phyloP scores from a whole-genome alignment of 2,329 filamentous ascomycete species.

The Corniculantispora saksenae region DNA sequence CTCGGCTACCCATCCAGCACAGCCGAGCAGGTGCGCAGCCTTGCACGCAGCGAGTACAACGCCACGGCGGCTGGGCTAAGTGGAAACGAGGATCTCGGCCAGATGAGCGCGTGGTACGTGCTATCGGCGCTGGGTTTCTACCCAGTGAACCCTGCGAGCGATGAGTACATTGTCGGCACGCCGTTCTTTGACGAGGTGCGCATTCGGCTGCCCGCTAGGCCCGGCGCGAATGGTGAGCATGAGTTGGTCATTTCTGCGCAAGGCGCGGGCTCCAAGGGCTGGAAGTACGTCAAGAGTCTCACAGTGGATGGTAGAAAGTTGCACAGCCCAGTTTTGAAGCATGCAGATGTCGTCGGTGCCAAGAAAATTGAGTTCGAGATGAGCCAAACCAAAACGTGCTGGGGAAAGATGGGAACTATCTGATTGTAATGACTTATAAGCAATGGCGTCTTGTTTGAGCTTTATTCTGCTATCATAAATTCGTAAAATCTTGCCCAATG shows the following conservation, averaged over 20 bases:
- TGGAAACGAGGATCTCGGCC: constrained; percentile 50
- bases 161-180: constrained; percentile 46
- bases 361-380: constrained; percentile 46
- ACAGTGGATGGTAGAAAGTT: constrained; percentile 41
- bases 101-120: constrained; percentile 53
- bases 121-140: constrained; percentile 50
- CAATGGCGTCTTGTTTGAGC: no score
- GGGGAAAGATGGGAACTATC: constrained; percentile 22
- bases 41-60: constrained; percentile 46
- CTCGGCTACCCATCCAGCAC: constrained; percentile 41
- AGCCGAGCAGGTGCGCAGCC: constrained; percentile 38
- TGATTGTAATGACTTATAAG: background rate
- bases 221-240: constrained; percentile 15
- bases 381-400: constrained; percentile 37
- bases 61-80: constrained; percentile 46
- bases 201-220: constrained; percentile 38
- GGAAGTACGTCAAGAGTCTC: constrained; percentile 40
- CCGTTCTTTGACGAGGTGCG: constrained; percentile 48
- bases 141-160: constrained; percentile 45
- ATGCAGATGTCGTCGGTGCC: constrained; percentile 42
- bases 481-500: no score
- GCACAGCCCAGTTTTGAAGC: constrained; percentile 38
- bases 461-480: no score
- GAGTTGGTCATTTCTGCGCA: constrained; percentile 43
- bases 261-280: constrained; percentile 38